Evolutionary conservation across 768 basidiomycete species (phyloP).

Genomic region (Saitozyma sp.): DNA sequence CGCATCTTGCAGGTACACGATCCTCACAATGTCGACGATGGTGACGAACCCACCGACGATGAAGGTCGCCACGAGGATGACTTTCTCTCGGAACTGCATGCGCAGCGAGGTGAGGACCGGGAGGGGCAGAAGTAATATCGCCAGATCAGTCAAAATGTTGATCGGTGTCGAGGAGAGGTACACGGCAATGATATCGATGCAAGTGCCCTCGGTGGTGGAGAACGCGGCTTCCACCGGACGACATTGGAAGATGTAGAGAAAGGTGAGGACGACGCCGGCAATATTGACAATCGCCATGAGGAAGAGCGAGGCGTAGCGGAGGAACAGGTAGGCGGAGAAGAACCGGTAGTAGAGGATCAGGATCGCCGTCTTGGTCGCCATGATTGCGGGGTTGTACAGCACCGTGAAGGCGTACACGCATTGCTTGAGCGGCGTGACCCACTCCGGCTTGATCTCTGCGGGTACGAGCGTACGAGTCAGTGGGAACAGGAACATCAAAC

Average conservation of each 20-base stretch:
- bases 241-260: slow-evolving; percentile 49
- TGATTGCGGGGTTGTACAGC: slow-evolving; percentile 47
- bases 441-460: slow-evolving; percentile 7
- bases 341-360: slow-evolving; percentile 46
- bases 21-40: slow-evolving; percentile 47
- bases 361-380: slow-evolving; percentile 48
- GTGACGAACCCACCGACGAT: slow-evolving; percentile 49
- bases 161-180: slow-evolving; percentile 49
- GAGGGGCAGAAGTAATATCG: slow-evolving; percentile 46
- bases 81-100: slow-evolving; percentile 46
- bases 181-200: slow-evolving; percentile 44
- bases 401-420: slow-evolving; percentile 44
- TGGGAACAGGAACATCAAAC: no score
- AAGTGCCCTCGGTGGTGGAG: slow-evolving; percentile 16
- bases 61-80: slow-evolving; percentile 46
- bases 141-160: slow-evolving; percentile 49
- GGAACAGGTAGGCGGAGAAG: slow-evolving; percentile 35
- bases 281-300: slow-evolving; percentile 38
- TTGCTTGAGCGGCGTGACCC: slow-evolving; percentile 9
- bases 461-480: no score
- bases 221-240: slow-evolving; percentile 42
- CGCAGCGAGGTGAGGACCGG: slow-evolving; percentile 49
- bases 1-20: slow-evolving; percentile 47
- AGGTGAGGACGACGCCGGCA: slow-evolving; percentile 47
- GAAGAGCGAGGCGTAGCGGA: slow-evolving; percentile 38